phyloP scores from a whole-genome alignment of 2,329 filamentous ascomycete genomes.

The Coniella vitis region DNA sequence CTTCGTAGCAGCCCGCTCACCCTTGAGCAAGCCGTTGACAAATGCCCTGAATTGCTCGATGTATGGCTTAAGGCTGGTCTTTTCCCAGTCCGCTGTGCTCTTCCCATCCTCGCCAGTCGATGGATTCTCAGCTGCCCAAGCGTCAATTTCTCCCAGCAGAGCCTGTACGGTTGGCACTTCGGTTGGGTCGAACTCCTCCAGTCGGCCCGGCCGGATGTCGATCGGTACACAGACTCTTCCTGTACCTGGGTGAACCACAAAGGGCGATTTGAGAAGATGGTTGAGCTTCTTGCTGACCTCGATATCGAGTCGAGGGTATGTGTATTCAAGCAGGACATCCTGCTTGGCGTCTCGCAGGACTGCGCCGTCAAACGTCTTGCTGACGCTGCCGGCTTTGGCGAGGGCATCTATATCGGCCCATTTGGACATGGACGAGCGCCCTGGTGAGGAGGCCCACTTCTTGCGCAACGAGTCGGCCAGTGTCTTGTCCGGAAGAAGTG shows the following conservation, averaged over 20 bases:
- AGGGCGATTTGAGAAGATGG: constrained; percentile 94
- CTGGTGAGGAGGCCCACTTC: constrained; percentile 85
- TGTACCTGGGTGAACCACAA: constrained; percentile 92
- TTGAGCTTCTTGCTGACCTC: constrained; percentile 97
- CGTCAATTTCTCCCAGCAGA: constrained; percentile 78
- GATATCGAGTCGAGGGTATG: constrained; percentile 92
- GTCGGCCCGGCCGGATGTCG: constrained; percentile 49
- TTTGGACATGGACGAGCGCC: constrained; percentile 69
- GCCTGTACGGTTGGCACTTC: constrained; percentile 82
- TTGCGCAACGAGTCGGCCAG: constrained; percentile 74
- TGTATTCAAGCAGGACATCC: constrained; percentile 94
- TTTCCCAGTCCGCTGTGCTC: constrained; percentile 78
- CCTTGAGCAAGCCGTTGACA: constrained; percentile 71
- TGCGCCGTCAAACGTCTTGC: constrained; percentile 63
- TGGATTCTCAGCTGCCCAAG: constrained; percentile 53
- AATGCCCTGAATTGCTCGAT: constrained; percentile 84
- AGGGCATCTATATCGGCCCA: constrained; percentile 91
- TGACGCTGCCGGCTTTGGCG: constrained; percentile 65
- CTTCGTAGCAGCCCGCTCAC: constrained; percentile 49
- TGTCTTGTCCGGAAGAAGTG: constrained; percentile 73
- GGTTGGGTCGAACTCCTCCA: constrained; percentile 82
- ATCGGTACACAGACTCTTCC: constrained; percentile 95
- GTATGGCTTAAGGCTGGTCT: constrained; percentile 90
- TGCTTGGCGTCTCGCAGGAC: constrained; percentile 84
- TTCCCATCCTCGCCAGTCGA: constrained; percentile 32